A percentile compares a stretch with the other conserved stretches of the same genome.
These are phyloP conservation scores for Taphrina confusa DNA, from an alignment of 1,139 yeast species.

Conservation along the genomic window DNA sequence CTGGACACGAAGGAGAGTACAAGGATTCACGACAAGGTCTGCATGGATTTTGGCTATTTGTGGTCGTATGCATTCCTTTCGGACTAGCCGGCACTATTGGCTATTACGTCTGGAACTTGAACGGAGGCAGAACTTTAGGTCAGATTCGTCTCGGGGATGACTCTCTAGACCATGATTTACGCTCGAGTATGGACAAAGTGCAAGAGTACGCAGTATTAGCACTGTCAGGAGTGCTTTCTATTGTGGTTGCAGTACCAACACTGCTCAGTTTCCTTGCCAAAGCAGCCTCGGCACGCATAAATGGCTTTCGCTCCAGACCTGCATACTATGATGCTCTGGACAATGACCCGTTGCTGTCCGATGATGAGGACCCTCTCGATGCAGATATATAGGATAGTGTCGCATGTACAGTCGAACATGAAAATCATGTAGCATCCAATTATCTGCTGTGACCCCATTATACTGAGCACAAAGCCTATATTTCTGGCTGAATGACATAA, in stretches of 20 bases:
- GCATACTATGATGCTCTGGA: constrained; percentile 42
- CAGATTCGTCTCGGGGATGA: constrained; percentile 83
- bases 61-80: constrained; percentile 62
- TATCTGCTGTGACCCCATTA: no score
- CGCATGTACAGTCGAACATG: no score
- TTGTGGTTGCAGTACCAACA: constrained; percentile 45
- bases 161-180: constrained; percentile 47
- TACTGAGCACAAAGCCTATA: no score
- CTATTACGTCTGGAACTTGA: constrained; percentile 78
- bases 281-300: constrained; percentile 37
- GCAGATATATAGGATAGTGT: constrained; percentile 25
- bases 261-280: constrained; percentile 32
- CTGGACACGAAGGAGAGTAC: constrained; percentile 77
- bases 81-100: constrained; percentile 58
- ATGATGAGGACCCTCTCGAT: constrained; percentile 37
- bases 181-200: constrained; percentile 31
- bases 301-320: constrained; percentile 37
- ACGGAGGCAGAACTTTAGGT: constrained; percentile 76
- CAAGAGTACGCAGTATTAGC: constrained; percentile 42
- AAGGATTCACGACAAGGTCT: constrained; percentile 59
- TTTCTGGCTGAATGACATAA: no score
- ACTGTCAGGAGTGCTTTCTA: constrained; percentile 46
- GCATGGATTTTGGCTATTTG: constrained; percentile 56
- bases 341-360: constrained; percentile 42
- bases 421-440: no score